Conservation (phyloP, 1,284 basidiomycete species). For the Pseudozyma pruni region DNA sequence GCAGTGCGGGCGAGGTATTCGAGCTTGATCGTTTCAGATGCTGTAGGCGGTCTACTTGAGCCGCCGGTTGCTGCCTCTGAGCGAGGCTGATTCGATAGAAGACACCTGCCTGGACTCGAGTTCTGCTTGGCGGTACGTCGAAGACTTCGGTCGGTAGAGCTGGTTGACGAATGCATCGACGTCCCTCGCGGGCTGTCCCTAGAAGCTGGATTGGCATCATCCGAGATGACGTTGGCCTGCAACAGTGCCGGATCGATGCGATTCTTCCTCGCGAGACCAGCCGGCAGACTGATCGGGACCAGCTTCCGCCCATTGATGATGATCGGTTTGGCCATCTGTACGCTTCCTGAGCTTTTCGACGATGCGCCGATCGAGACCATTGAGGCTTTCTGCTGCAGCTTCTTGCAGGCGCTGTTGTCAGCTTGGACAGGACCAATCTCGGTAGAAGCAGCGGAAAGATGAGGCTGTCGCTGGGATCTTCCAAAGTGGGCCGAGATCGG, state of each 20-base stretch:
- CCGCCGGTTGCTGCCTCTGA: constrained; percentile 7
- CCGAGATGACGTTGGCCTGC: constrained; percentile 14
- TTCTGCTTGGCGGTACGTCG: neutral
- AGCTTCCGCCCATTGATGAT: constrained; percentile 39
- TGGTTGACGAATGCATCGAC: constrained; percentile 18
- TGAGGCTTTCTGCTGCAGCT: constrained; percentile 30
- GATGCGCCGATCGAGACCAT: constrained; percentile 25
- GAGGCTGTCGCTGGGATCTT: constrained; percentile 12
- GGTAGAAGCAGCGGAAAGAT: constrained; percentile 9
- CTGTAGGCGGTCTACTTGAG: constrained; percentile 41
- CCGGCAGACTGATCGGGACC: constrained; percentile 44
- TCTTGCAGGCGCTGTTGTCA: neutral
- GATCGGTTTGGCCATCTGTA: constrained; percentile 26
- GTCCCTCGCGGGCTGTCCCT: constrained; percentile 14
- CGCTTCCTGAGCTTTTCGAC: constrained; percentile 24
- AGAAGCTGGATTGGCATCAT: neutral
- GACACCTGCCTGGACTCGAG: constrained; percentile 3
- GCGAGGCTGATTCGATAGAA: constrained; percentile 16
- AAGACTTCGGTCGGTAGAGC: constrained; percentile 11
- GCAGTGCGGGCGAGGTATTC: constrained; percentile 37
- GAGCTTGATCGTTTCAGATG: constrained; percentile 44
- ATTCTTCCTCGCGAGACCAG: constrained; percentile 20
- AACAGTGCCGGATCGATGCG: constrained; percentile 32
- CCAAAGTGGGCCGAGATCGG: constrained; percentile 22
- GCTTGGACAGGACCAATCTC: constrained; percentile 17